phyloP scores from a whole-genome alignment of 768 basidiomycete genomes.

The Kwoniella dejecticola region DNA sequence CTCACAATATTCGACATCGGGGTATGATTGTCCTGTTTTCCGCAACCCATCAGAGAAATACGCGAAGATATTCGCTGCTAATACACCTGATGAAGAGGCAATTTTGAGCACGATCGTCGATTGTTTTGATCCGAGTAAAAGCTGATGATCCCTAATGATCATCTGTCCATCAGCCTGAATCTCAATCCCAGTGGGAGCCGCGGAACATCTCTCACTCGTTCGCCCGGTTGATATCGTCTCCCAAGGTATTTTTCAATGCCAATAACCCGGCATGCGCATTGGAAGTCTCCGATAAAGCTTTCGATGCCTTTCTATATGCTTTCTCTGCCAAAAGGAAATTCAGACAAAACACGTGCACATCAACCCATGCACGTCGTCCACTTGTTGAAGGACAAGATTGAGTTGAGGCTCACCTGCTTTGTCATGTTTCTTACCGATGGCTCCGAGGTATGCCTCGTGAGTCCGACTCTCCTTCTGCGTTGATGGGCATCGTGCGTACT shows the following conservation, averaged over 20 bases:
- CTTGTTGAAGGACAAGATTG: background rate
- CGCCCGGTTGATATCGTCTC: conserved; percentile 16
- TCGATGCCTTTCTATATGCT: conserved; percentile 22
- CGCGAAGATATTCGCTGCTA: background rate
- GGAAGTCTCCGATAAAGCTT: conserved; percentile 13
- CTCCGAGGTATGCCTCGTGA: conserved; percentile 20
- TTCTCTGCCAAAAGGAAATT: conserved; percentile 10
- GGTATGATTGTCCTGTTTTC: conserved; percentile 11
- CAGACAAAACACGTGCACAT: no score
- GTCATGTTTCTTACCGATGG: conserved; percentile 24
- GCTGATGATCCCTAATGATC: conserved; percentile 2
- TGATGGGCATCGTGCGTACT: no score
- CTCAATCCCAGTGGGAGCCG: no score
- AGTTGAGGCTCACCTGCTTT: conserved; percentile 20
- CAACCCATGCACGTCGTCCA: no score
- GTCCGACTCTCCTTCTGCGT: conserved; percentile 21
- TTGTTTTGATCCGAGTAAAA: conserved; percentile 3
- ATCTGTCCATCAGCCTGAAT: no score
- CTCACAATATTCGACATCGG: conserved; percentile 17
- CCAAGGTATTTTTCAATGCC: conserved; percentile 16
- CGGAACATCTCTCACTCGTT: conserved; percentile 20
- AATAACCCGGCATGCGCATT: conserved; percentile 18
- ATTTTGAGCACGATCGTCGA: conserved; percentile 2
- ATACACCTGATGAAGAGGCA: conserved; percentile 1
- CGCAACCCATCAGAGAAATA: conserved; percentile 11